Percentiles rank a stretch among this genome's conserved stretches.
Evolutionary conservation across 208 protist species (phyloP).

Genomic region (Naegleria gruberi): DNA sequence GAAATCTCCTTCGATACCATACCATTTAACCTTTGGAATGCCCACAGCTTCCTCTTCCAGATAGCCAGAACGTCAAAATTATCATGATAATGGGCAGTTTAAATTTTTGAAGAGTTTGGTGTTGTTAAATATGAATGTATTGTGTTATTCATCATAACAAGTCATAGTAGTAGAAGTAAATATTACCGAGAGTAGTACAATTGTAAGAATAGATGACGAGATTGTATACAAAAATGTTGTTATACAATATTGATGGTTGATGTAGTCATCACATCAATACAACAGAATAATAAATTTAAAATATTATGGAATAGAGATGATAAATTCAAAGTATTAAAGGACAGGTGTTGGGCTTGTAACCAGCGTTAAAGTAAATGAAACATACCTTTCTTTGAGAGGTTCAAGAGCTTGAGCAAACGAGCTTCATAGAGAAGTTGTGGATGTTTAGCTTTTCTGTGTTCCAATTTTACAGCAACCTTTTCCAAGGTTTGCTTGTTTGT

Average conservation of each 20-base stretch:
- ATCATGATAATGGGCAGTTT: background rate
- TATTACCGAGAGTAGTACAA: background rate
- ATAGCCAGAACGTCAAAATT: background rate
- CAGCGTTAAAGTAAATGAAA: background rate
- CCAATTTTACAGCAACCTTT: slow-evolving; percentile 77
- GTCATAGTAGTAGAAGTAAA: background rate
- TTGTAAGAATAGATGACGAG: too few species aligned
- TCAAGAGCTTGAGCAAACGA: slow-evolving; percentile 30
- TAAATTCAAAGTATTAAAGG: background rate
- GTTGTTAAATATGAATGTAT: background rate
- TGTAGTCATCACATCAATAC: background rate
- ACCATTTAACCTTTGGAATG: slow-evolving; percentile 70
- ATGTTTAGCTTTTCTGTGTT: slow-evolving; percentile 72
- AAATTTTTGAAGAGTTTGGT: background rate
- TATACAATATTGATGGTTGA: background rate
- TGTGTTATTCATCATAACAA: background rate
- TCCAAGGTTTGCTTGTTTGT: slow-evolving; percentile 76
- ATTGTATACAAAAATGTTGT: too few species aligned
- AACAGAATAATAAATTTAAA: background rate
- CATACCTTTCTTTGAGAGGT: slow-evolving; percentile 52
- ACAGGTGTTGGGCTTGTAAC: slow-evolving; percentile 10
- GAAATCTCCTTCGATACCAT: slow-evolving; percentile 37
- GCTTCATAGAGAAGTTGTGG: slow-evolving; percentile 80
- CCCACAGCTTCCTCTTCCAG: slow-evolving; percentile 51
- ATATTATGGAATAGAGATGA: background rate